Evolutionary conservation across 148 eudicot species (phyloP).

Genomic region (Salicornia ramosissima): DNA sequence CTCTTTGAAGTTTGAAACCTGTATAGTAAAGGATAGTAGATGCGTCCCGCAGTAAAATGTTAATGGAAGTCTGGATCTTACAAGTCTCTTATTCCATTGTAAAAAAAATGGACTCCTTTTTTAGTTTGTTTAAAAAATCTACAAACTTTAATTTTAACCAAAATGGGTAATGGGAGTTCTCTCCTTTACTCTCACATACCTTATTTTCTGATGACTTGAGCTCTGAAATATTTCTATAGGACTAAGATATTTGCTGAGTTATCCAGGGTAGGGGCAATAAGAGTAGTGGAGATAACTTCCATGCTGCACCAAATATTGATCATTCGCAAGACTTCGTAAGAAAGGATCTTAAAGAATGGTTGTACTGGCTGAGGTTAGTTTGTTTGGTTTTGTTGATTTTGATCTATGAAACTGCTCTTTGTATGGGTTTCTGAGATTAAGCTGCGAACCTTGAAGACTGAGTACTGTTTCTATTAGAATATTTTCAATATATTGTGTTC

Average conservation of each 20-base stretch:
- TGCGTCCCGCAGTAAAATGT: no score
- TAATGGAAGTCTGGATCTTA: background rate
- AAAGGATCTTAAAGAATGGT: slow-evolving; percentile 83
- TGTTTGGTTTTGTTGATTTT: slow-evolving; percentile 1
- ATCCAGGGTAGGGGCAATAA: slow-evolving; percentile 93
- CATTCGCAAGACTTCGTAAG: slow-evolving; percentile 99
- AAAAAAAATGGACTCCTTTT: no score
- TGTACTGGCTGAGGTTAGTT: slow-evolving; percentile 87
- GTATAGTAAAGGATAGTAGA: no score
- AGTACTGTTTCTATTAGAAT: background rate
- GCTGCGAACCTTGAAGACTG: slow-evolving; percentile 5
- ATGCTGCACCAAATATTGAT: slow-evolving; percentile 99
- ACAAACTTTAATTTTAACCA: no score
- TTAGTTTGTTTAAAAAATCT: no score
- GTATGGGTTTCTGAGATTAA: slow-evolving; percentile 1
- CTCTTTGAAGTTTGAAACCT: background rate
- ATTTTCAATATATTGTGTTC: background rate
- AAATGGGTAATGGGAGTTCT: no score
- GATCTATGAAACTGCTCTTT: background rate
- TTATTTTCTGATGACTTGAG: no score
- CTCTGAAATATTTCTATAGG: background rate
- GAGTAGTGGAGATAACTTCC: slow-evolving; percentile 96
- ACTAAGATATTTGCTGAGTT: slow-evolving; percentile 11
- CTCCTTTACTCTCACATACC: no score
- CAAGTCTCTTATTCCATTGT: no score